Conservation (phyloP, 116 monocot genomes). For the Phalaenopsis hybrid region DNA sequence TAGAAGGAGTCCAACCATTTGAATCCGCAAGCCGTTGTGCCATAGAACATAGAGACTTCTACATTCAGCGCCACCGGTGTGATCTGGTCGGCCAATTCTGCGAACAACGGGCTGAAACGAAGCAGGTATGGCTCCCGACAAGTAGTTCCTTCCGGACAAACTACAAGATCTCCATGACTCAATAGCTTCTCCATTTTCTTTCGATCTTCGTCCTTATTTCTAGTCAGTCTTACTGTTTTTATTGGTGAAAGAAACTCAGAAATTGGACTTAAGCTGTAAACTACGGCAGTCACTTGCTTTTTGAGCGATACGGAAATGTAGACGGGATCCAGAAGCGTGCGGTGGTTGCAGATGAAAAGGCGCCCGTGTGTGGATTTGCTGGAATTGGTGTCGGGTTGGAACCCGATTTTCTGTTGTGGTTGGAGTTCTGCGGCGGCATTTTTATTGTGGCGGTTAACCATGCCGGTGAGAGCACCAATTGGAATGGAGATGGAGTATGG, state of each 20-base stretch:
- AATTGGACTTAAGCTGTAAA: slow-evolving; percentile 56
- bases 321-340: slow-evolving; percentile 59
- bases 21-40: slow-evolving; percentile 50
- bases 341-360: slow-evolving; percentile 69
- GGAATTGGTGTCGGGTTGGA: not conserved
- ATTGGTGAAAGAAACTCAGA: slow-evolving; percentile 57
- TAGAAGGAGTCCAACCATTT: slow-evolving; percentile 63
- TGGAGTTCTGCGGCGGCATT: not conserved
- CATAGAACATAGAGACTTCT: slow-evolving; percentile 53
- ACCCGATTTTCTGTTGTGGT: not conserved
- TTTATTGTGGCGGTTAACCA: not conserved
- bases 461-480: slow-evolving; percentile 27
- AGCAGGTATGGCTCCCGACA: slow-evolving; percentile 76
- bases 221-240: slow-evolving; percentile 30
- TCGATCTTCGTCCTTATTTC: slow-evolving; percentile 42
- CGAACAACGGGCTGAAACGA: slow-evolving; percentile 79
- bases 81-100: slow-evolving; percentile 48
- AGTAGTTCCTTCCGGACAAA: slow-evolving; percentile 84
- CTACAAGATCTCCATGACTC: slow-evolving; percentile 25
- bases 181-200: slow-evolving; percentile 29
- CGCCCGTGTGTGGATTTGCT: not conserved
- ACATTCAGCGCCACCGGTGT: slow-evolving; percentile 41
- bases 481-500: slow-evolving; percentile 32
- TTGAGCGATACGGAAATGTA: slow-evolving; percentile 33
- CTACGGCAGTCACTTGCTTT: slow-evolving; percentile 29